Evolutionary conservation across 371 early-diverging fungal species (phyloP).

Genomic region (Rhizopus delemar): DNA sequence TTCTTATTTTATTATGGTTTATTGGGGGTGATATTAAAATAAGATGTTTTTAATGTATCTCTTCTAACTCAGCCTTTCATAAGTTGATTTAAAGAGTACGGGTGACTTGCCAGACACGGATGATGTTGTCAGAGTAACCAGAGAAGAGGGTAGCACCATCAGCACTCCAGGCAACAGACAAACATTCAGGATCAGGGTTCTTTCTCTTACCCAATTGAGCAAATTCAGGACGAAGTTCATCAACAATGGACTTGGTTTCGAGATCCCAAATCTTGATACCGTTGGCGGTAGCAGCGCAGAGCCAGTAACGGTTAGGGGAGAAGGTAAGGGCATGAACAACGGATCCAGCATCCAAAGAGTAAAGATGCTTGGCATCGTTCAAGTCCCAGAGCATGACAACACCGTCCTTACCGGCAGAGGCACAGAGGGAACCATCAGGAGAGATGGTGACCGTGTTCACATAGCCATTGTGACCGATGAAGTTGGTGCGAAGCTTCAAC

Average conservation of each 20-base stretch:
- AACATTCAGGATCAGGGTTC: conserved; percentile 78
- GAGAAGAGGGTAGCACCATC: conserved; percentile 98
- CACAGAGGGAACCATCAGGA: conserved; percentile 99
- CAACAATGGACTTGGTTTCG: conserved; percentile 95
- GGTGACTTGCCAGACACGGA: conserved; percentile 93
- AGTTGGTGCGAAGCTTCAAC: conserved; percentile 98
- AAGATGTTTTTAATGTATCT: conserved; percentile 4
- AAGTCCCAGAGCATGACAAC: conserved; percentile 99
- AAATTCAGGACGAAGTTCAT: conserved; percentile 94
- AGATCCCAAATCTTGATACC: conserved; percentile 99
- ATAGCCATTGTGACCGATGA: conserved; percentile 97
- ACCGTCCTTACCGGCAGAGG: conserved; percentile 99
- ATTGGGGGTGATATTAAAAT: neutral
- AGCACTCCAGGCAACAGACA: conserved; percentile 97
- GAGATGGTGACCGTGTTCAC: conserved; percentile 98
- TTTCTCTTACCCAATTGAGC: conserved; percentile 70
- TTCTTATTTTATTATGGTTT: conserved; percentile 5
- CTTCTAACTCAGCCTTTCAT: neutral
- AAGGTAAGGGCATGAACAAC: conserved; percentile 96
- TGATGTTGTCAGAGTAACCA: conserved; percentile 96
- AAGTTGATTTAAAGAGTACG: conserved; percentile 52
- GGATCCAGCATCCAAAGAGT: conserved; percentile 96
- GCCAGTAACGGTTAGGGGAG: conserved; percentile 99
- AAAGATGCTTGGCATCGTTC: conserved; percentile 99
- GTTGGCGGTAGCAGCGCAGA: conserved; percentile 96